Evolutionary conservation across 108 stramenopile genomes (phyloP).

Genomic region (Tribonema minus): DNA sequence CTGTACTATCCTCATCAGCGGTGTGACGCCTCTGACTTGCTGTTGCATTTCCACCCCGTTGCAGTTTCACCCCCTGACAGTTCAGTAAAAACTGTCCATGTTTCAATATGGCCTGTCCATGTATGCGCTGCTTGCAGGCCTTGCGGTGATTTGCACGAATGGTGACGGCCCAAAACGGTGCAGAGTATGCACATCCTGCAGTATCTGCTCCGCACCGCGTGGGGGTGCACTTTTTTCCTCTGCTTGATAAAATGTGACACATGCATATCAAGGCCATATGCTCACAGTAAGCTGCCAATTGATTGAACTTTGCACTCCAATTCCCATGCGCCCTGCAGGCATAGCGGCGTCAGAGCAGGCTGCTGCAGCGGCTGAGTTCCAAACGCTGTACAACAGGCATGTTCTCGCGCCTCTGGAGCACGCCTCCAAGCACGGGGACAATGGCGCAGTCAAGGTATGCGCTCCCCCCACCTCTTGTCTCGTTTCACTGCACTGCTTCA

Average conservation of each 20-base stretch:
- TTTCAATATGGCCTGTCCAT: too few relatives aligned
- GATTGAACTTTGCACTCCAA: background rate
- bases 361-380: slow-evolving; percentile 8
- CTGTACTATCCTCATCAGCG: too few relatives aligned
- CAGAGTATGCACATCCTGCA: too few relatives aligned
- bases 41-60: too few relatives aligned
- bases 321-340: background rate
- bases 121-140: too few relatives aligned
- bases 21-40: too few relatives aligned
- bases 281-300: background rate
- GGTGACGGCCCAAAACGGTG: too few relatives aligned
- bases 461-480: background rate
- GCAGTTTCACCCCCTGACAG: too few relatives aligned
- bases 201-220: background rate
- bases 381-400: slow-evolving; percentile 9
- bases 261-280: background rate
- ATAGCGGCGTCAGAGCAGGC: background rate
- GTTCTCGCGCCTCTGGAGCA: slow-evolving; percentile 1
- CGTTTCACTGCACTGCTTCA: background rate
- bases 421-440: background rate
- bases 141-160: too few relatives aligned
- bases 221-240: background rate
- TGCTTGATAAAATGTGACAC: too few relatives aligned
- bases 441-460: background rate
- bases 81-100: too few relatives aligned